Conservation (phyloP, 2,329 filamentous ascomycete genomes). For the Rosellinia necatrix region DNA sequence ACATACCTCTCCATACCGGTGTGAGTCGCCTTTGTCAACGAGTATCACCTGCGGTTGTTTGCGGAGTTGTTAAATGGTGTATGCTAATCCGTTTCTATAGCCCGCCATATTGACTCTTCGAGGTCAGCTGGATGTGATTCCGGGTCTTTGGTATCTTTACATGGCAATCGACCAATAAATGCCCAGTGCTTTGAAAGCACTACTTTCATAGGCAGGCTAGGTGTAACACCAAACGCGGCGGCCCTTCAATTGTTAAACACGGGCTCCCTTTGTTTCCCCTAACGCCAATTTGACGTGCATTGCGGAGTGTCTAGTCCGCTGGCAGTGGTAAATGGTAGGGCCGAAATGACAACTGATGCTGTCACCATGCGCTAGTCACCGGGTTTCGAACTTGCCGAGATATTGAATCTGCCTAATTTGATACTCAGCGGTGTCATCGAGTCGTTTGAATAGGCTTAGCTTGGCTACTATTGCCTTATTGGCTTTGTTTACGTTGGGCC, state of each 20-base stretch:
- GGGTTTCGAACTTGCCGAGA: constrained; percentile 11
- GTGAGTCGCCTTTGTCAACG: background rate
- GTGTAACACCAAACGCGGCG: too few relatives aligned
- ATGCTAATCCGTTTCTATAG: background rate
- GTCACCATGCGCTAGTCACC: constrained; percentile 2
- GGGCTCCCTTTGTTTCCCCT: background rate
- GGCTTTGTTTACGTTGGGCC: background rate
- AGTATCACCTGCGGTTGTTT: background rate
- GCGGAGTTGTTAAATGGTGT: background rate
- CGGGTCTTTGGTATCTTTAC: too few relatives aligned
- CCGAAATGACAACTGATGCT: background rate
- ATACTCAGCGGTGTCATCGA: background rate
- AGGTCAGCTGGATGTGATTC: too few relatives aligned
- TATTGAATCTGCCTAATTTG: background rate
- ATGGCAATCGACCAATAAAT: too few relatives aligned
- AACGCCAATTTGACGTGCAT: too few relatives aligned
- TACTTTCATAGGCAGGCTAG: too few relatives aligned
- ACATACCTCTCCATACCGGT: background rate
- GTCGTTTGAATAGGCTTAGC: background rate
- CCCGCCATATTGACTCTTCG: background rate
- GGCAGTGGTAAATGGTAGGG: background rate
- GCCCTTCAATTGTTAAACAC: background rate
- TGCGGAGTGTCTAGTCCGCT: background rate
- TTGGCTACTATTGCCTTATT: background rate
- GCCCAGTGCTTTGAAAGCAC: too few relatives aligned